Evolutionary conservation across 345 rosid species (phyloP).

Genomic region (Punica granatum): DNA sequence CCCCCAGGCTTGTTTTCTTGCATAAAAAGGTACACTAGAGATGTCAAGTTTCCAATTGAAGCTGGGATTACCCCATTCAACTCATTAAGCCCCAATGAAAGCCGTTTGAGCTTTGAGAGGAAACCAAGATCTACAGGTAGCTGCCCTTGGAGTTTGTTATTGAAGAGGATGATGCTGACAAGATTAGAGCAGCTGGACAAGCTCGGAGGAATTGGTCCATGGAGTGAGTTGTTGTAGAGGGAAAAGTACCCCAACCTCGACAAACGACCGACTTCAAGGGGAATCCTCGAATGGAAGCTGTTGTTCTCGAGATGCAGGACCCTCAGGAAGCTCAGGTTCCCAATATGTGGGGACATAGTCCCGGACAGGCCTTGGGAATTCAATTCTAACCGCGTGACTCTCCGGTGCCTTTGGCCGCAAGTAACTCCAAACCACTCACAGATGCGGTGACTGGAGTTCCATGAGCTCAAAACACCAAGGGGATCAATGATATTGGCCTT

Average conservation of each 20-base stretch:
- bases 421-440: not conserved
- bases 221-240: not conserved
- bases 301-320: not conserved
- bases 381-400: not conserved
- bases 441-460: not conserved
- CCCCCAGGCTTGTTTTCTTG: not conserved
- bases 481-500: not conserved
- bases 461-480: not conserved
- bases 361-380: not conserved
- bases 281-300: constrained; percentile 2
- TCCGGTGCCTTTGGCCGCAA: not conserved
- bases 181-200: not conserved
- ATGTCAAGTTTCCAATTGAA: constrained; percentile 1
- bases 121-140: not conserved
- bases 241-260: not conserved
- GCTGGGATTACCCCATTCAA: constrained; percentile 4
- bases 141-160: not conserved
- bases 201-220: not conserved
- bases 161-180: not conserved
- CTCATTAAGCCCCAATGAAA: not conserved
- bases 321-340: constrained; percentile 2
- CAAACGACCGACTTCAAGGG: not conserved
- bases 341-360: not conserved
- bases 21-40: not conserved
- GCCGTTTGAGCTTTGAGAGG: not conserved